Base-by-base conservation (phyloP, 176 grass and related monocot species). In the Puccinellia tenuiflora region DNA sequence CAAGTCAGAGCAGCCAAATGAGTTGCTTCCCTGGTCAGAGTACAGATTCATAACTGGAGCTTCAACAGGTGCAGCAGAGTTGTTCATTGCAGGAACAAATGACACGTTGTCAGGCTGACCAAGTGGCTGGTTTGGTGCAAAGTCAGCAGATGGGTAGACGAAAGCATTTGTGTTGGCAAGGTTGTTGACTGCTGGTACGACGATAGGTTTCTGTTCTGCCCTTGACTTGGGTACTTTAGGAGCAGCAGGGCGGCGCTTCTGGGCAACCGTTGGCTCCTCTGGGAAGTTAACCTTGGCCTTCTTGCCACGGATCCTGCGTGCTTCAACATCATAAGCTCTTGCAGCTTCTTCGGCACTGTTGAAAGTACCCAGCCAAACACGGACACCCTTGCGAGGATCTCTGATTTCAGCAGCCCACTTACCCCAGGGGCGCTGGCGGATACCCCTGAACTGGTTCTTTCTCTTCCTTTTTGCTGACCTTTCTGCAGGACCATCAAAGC, bases 351-450 rank as follows among this genome's bases (percentile, higher is more conserved):
- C 93, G 56, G 96, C 91, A 53, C 85, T 96, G 76, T 99, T 99
- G 88, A 83, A 99, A 71, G 96, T 99, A 46, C 96, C 96, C 46
- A 99, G 89, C 96, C 96, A 99, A 8, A 99, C 96, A 62, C 96
- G 90, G 40, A 99, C 87, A 75, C 96, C 96, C 79, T 96, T 99
- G 21, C 83, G 81, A 83, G 96, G 96, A 84, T 99, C 93, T 86
- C 96, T 89, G 53, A 99, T 99, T 85, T 99, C 96, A 95, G 96
- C 96, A 80, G 96, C 96, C 96, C 96, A 99, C 83, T 99, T 99
- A 47, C 96, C 96, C 96, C 96, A 99, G 50, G 93, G 93, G 64
- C 96, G 96, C 45, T 96, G 91, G 40, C 96, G 92, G 89, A 99
- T 99, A 63, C 96, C 96, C 68, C 96, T 89, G 81, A 86, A 99